Percentiles rank a stretch among this genome's conserved stretches.
Conservation (phyloP, 1,139 yeast species). For the Magnusiomyces ingens region DNA sequence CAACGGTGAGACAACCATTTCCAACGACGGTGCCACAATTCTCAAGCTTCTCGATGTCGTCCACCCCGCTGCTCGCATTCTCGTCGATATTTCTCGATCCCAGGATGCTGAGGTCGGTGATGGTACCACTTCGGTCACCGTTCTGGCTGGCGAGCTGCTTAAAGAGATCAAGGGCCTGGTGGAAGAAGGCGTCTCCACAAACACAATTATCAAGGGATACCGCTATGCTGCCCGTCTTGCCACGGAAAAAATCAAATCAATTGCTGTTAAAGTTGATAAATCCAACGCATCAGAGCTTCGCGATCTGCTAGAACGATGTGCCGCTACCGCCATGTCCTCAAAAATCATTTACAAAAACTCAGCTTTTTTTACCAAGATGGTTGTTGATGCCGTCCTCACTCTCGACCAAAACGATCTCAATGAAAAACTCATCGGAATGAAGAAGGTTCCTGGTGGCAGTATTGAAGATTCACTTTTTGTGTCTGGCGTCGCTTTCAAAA, state of each 20-base stretch:
- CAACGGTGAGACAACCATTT: slow-evolving; percentile 83
- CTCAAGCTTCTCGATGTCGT: slow-evolving; percentile 87
- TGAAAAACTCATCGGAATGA: slow-evolving; percentile 87
- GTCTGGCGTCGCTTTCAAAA: slow-evolving; percentile 94
- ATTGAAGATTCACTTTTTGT: slow-evolving; percentile 88
- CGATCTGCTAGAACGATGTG: slow-evolving; percentile 81
- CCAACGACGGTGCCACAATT: slow-evolving; percentile 98
- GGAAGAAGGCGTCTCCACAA: slow-evolving; percentile 93
- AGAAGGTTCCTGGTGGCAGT: slow-evolving; percentile 93
- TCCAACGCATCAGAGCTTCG: slow-evolving; percentile 45
- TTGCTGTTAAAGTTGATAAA: slow-evolving; percentile 53
- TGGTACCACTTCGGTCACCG: slow-evolving; percentile 94
- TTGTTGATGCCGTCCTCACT: slow-evolving; percentile 86
- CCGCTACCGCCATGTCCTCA: slow-evolving; percentile 95
- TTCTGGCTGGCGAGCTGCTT: slow-evolving; percentile 88
- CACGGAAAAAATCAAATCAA: slow-evolving; percentile 60
- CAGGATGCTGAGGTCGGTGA: slow-evolving; percentile 99
- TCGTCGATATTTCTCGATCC: slow-evolving; percentile 91
- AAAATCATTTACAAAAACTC: slow-evolving; percentile 85
- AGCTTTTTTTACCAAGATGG: slow-evolving; percentile 88
- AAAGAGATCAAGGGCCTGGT: slow-evolving; percentile 85
- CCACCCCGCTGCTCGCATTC: slow-evolving; percentile 94
- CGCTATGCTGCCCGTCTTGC: slow-evolving; percentile 78
- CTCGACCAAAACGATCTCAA: slow-evolving; percentile 80
- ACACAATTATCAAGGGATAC: slow-evolving; percentile 80